phyloP scores from a whole-genome alignment of 1,284 basidiomycete species.

The Heterobasidion annosum region DNA sequence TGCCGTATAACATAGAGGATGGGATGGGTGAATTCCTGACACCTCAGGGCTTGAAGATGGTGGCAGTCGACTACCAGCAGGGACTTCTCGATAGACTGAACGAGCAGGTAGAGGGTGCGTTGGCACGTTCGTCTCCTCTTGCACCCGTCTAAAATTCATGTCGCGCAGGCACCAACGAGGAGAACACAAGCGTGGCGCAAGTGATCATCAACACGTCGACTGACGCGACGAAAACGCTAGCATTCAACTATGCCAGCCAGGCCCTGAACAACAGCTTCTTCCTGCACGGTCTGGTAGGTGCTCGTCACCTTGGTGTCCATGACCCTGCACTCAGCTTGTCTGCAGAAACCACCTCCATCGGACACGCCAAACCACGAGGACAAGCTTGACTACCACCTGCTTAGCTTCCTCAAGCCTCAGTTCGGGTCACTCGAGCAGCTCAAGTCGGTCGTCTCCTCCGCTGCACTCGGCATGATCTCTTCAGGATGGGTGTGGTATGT shows the following conservation, averaged over 20 bases:
- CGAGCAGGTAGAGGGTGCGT: constrained; percentile 62
- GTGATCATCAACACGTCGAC: constrained; percentile 67
- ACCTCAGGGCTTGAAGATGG: constrained; percentile 51
- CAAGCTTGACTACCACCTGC: constrained; percentile 29
- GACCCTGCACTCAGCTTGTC: background rate
- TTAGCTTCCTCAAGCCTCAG: constrained; percentile 32
- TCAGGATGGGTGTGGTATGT: constrained; percentile 90
- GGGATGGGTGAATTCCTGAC: constrained; percentile 73
- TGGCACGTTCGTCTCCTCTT: background rate
- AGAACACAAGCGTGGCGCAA: constrained; percentile 58
- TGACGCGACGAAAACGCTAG: constrained; percentile 55
- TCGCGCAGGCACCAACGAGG: constrained; percentile 45
- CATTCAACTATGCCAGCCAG: constrained; percentile 89
- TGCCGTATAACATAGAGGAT: constrained; percentile 58
- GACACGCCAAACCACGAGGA: constrained; percentile 30
- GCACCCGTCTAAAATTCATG: background rate
- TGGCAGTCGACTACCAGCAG: constrained; percentile 76
- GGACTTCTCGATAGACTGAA: constrained; percentile 71
- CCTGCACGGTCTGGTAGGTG: constrained; percentile 71
- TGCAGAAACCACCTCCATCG: constrained; percentile 43
- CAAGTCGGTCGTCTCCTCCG: constrained; percentile 71
- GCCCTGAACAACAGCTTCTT: constrained; percentile 97
- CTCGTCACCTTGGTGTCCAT: constrained; percentile 4
- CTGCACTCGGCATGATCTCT: constrained; percentile 70
- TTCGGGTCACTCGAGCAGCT: constrained; percentile 64